phyloP scores from a whole-genome alignment of 2,329 filamentous ascomycete species.

The Pseudogymnoascus sp. region DNA sequence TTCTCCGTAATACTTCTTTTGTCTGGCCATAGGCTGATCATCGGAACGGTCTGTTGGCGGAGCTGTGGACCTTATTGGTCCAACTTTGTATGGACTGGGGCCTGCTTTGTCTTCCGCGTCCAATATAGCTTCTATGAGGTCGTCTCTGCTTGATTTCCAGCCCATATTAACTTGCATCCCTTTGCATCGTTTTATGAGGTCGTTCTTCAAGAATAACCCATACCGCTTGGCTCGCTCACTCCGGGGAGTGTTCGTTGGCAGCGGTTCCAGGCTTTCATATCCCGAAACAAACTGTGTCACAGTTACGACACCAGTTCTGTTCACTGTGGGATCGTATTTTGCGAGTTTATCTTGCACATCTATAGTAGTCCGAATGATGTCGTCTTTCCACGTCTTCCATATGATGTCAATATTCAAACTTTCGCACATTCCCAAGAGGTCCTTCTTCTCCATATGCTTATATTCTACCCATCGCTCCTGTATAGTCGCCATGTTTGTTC shows the following conservation, averaged over 20 bases:
- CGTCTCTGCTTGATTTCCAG: background rate
- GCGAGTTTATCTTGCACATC: background rate
- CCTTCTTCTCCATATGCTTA: background rate
- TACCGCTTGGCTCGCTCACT: background rate
- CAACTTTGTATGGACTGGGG: background rate
- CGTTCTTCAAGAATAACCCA: background rate
- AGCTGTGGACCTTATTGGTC: background rate
- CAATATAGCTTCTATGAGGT: background rate
- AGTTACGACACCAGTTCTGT: background rate
- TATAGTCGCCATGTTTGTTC: background rate
- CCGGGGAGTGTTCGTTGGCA: background rate
- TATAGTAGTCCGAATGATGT: background rate
- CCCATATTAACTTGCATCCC: background rate
- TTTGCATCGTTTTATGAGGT: background rate
- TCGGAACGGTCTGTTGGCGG: background rate
- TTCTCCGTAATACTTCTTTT: background rate
- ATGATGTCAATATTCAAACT: background rate
- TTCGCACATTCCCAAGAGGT: background rate
- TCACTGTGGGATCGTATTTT: background rate
- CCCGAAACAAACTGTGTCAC: background rate
- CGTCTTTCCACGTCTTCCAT: background rate
- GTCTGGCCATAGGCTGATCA: background rate
- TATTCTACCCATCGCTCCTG: background rate
- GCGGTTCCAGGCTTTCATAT: background rate
- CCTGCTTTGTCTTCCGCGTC: background rate